Conservation (phyloP, 1,139 yeast genomes). For the Blastobotrys malaysiensis region DNA sequence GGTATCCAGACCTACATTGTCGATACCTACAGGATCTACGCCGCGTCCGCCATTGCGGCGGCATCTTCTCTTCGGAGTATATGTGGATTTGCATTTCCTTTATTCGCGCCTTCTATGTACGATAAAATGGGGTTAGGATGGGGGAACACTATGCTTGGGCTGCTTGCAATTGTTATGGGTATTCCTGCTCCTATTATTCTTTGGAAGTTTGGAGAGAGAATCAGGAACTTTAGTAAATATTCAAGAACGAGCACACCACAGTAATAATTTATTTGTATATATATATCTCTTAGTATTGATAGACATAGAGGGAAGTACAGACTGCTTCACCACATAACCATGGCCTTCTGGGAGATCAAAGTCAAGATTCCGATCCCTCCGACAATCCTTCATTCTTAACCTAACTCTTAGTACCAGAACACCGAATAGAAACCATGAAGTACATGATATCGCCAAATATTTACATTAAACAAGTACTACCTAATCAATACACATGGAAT, state of each 20-base stretch:
- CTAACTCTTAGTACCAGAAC: too few relatives aligned
- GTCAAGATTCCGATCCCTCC: too few relatives aligned
- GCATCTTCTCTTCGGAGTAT: constrained; percentile 81
- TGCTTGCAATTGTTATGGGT: constrained; percentile 71
- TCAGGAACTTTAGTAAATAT: constrained; percentile 38
- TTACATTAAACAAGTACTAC: not conserved
- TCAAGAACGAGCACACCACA: not conserved
- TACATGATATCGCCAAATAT: not conserved
- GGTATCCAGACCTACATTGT: constrained; percentile 84
- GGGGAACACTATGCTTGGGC: constrained; percentile 83
- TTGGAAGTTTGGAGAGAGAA: constrained; percentile 58
- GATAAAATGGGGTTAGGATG: constrained; percentile 66
- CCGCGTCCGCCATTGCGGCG: constrained; percentile 89
- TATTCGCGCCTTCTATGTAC: constrained; percentile 79
- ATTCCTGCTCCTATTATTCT: constrained; percentile 74
- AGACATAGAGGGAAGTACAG: not conserved
- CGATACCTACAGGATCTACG: constrained; percentile 78
- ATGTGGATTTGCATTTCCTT: constrained; percentile 83
- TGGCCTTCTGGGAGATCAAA: too few relatives aligned
- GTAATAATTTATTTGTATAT: not conserved
- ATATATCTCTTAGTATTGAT: not conserved
- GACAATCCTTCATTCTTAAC: not conserved
- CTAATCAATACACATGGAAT: not conserved
- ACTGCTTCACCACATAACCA: too few relatives aligned
- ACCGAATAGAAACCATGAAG: not conserved